Evolutionary conservation across 495 filamentous ascomycete genomes (phyloP).

Genomic region (Talaromyces proteolyticus): DNA sequence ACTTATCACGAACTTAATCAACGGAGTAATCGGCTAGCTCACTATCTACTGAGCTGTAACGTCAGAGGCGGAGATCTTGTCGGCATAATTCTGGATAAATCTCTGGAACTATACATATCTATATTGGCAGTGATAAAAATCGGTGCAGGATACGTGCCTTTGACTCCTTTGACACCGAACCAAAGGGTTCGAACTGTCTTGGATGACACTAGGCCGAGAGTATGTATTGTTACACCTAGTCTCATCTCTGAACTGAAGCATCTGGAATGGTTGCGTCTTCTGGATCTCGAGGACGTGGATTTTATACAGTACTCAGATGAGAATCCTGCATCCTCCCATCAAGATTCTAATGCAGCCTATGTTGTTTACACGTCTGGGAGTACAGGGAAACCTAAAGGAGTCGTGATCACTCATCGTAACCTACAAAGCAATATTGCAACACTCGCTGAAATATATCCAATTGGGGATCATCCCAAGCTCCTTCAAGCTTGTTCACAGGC

Average conservation of each 20-base stretch:
- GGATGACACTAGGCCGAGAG: slow-evolving; percentile 35
- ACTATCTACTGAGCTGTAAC: slow-evolving; percentile 41
- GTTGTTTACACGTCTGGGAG: slow-evolving; percentile 63
- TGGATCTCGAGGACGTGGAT: slow-evolving; percentile 30
- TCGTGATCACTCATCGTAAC: slow-evolving; percentile 62
- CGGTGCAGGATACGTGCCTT: slow-evolving; percentile 68
- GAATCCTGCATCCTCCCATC: slow-evolving; percentile 18
- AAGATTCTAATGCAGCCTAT: slow-evolving; percentile 34
- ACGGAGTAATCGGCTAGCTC: slow-evolving; percentile 59
- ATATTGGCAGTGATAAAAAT: slow-evolving; percentile 68
- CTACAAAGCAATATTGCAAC: slow-evolving; percentile 61
- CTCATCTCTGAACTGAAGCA: slow-evolving; percentile 6
- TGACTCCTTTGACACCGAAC: slow-evolving; percentile 57
- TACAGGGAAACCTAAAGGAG: slow-evolving; percentile 63
- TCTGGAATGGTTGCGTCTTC: slow-evolving; percentile 13
- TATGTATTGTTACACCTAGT: slow-evolving; percentile 37
- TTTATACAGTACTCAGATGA: slow-evolving; percentile 13
- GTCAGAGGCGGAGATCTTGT: slow-evolving; percentile 47
- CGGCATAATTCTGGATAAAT: slow-evolving; percentile 67
- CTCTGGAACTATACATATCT: slow-evolving; percentile 56
- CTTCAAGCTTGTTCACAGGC: slow-evolving; percentile 69
- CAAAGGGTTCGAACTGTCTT: slow-evolving; percentile 51
- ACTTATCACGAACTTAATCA: slow-evolving; percentile 59
- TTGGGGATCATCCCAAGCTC: slow-evolving; percentile 37
- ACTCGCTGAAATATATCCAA: slow-evolving; percentile 55